A percentile compares a stretch with the other conserved stretches of the same genome.
Conservation (phyloP, 2,329 filamentous ascomycete species). For the Beauveria pseudobassiana region DNA sequence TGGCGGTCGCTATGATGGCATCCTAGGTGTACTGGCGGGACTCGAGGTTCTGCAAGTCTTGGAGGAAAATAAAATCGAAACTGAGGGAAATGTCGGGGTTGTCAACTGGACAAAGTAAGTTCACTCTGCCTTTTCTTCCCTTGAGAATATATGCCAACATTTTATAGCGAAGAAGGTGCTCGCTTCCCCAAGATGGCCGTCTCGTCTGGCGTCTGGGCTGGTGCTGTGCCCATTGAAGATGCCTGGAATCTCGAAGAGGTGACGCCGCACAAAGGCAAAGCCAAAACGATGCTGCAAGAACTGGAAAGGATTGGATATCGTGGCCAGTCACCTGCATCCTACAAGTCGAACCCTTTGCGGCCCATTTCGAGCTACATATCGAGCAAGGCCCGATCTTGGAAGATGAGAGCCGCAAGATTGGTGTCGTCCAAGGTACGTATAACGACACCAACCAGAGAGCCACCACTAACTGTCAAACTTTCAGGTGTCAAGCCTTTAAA, state of each 20-base stretch:
- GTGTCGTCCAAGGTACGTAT: slow-evolving; percentile 23
- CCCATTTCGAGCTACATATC: slow-evolving; percentile 79
- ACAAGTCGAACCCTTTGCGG: slow-evolving; percentile 48
- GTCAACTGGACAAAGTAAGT: slow-evolving; percentile 69
- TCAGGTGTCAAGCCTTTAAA: slow-evolving; percentile 22
- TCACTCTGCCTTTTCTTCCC: too few relatives aligned
- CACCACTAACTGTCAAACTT: neutral
- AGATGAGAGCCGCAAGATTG: slow-evolving; percentile 19
- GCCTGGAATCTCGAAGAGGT: slow-evolving; percentile 59
- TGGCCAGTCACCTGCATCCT: slow-evolving; percentile 19
- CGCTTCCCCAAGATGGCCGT: slow-evolving; percentile 71
- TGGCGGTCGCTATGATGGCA: slow-evolving; percentile 70
- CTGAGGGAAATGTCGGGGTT: slow-evolving; percentile 62
- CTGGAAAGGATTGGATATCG: slow-evolving; percentile 62
- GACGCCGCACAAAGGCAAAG: slow-evolving; percentile 19
- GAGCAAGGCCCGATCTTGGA: slow-evolving; percentile 77
- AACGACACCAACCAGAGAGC: neutral
- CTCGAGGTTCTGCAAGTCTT: slow-evolving; percentile 67
- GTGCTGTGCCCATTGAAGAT: slow-evolving; percentile 50
- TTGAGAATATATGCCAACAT: neutral
- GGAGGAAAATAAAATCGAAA: slow-evolving; percentile 56
- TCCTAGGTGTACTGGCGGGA: slow-evolving; percentile 65
- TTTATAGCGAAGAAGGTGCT: slow-evolving; percentile 65
- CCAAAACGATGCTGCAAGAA: slow-evolving; percentile 31
- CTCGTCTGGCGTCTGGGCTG: slow-evolving; percentile 73